A percentile compares a stretch with the other conserved stretches of the same genome.
phyloP scores from a whole-genome alignment of 352 stramenopile species.

The Pythium guiyangense region DNA sequence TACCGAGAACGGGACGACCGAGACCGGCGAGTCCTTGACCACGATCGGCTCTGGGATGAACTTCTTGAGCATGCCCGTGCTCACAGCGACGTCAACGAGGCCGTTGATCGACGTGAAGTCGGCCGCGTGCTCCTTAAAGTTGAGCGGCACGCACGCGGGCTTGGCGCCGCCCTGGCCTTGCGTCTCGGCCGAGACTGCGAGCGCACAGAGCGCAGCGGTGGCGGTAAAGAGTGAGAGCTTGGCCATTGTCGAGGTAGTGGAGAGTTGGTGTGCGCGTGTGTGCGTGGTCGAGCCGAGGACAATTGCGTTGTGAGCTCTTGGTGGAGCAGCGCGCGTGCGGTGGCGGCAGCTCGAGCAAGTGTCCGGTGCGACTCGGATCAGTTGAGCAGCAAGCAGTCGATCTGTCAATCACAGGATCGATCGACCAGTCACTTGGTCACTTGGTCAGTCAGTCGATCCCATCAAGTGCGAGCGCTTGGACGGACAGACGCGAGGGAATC shows the following conservation, averaged over 20 bases:
- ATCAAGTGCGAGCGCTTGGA: no score
- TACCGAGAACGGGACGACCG: constrained; percentile 21
- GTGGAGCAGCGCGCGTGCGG: no score
- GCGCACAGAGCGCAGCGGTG: constrained; percentile 2
- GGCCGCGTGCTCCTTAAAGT: constrained; percentile 19
- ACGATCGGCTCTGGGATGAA: constrained; percentile 25
- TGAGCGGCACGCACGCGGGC: constrained; percentile 7
- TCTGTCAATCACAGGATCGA: no score
- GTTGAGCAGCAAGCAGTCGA: no score
- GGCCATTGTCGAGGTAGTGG: neutral
- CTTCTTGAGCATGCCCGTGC: constrained; percentile 19
- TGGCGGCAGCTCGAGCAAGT: no score
- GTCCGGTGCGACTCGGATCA: no score
- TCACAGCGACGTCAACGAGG: constrained; percentile 24
- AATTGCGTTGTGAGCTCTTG: neutral
- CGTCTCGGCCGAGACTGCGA: neutral
- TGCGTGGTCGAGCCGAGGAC: neutral
- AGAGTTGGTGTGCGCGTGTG: neutral
- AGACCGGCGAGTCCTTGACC: constrained; percentile 22
- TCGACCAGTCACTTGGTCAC: no score
- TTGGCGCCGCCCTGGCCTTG: neutral
- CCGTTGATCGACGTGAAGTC: constrained; percentile 28
- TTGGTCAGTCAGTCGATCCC: no score
- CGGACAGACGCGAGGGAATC: no score
- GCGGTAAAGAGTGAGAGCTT: constrained; percentile 3